Conservation (phyloP, 1,139 yeast species). For the Yamadazyma diddensiae region DNA sequence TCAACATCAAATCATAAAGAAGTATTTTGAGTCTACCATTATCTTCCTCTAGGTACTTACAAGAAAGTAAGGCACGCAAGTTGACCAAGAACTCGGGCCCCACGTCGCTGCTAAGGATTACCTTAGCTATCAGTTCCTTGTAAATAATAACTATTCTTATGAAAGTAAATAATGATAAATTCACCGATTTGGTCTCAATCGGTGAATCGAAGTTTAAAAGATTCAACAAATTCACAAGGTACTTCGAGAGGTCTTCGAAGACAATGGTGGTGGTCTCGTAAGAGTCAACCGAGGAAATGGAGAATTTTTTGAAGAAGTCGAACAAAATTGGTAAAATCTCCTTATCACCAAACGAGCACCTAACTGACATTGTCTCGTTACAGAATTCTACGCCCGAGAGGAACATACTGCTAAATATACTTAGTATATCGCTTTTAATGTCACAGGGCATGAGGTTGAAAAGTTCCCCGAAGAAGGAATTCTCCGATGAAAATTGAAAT, state of each 20-base stretch:
- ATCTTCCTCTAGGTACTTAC: conserved; percentile 33
- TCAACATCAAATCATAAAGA: conserved; percentile 59
- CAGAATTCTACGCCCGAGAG: conserved; percentile 18
- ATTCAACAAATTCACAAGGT: conserved; percentile 6
- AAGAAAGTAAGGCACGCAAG: conserved; percentile 44
- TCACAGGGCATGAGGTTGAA: conserved; percentile 33
- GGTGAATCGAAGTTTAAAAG: conserved; percentile 1
- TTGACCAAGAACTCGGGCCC: conserved; percentile 41
- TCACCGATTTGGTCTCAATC: conserved; percentile 6
- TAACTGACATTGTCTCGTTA: conserved; percentile 5
- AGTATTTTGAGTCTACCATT: conserved; percentile 56
- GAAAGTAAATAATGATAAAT: conserved; percentile 31
- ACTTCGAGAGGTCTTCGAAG: conserved; percentile 10
- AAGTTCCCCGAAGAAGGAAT: conserved; percentile 43
- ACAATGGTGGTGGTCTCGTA: conserved; percentile 17
- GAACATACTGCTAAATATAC: conserved; percentile 27
- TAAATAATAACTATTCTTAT: conserved; percentile 62
- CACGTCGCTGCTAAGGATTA: conserved; percentile 27
- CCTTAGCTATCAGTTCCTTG: conserved; percentile 36
- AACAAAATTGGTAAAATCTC: conserved; percentile 29
- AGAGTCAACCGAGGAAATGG: conserved; percentile 24
- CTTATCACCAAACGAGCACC: conserved; percentile 9
- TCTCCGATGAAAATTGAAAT: conserved; percentile 35
- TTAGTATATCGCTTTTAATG: conserved; percentile 26
- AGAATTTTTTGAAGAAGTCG: conserved; percentile 41